A percentile compares a stretch with the other conserved stretches of the same genome.
Evolutionary conservation across 768 basidiomycete species (phyloP).

Genomic region (Dioszegia hungarica): DNA sequence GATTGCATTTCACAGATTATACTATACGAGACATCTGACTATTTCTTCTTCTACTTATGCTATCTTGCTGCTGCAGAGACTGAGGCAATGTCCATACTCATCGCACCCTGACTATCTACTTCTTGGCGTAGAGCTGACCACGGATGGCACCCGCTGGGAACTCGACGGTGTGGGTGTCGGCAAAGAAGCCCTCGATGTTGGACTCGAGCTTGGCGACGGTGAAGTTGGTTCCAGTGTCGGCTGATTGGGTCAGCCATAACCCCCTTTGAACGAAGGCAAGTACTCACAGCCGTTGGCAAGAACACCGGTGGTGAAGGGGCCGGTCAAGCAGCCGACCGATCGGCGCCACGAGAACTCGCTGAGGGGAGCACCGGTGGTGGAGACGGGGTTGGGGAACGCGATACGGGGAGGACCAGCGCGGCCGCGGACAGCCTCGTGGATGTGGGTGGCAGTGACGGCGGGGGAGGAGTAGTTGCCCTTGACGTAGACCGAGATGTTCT

Average conservation of each 20-base stretch:
- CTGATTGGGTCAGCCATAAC: constrained; percentile 7
- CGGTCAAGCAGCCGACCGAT: constrained; percentile 40
- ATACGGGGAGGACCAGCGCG: constrained; percentile 45
- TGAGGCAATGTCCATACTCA: not conserved
- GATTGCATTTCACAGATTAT: not conserved
- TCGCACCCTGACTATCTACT: constrained; percentile 2
- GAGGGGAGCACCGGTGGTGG: constrained; percentile 17
- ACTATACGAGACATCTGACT: not conserved
- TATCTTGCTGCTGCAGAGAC: not conserved
- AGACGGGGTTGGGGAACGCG: constrained; percentile 46
- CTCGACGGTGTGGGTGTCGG: constrained; percentile 44
- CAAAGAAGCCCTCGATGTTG: constrained; percentile 45
- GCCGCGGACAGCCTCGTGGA: constrained; percentile 32
- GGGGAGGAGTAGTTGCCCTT: constrained; percentile 41
- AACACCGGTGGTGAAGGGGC: constrained; percentile 47
- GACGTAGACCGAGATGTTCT: constrained; percentile 36
- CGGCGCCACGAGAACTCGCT: constrained; percentile 41
- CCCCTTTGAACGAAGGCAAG: not conserved
- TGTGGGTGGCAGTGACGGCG: constrained; percentile 38
- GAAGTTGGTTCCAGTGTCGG: constrained; percentile 39
- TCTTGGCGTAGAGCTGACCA: constrained; percentile 21
- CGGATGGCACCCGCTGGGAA: constrained; percentile 48
- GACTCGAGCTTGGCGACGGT: constrained; percentile 41
- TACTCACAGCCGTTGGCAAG: constrained; percentile 40
- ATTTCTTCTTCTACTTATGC: not conserved